Base-by-base conservation (phyloP, 148 eudicot species). In the Talinum fruticosum region DNA sequence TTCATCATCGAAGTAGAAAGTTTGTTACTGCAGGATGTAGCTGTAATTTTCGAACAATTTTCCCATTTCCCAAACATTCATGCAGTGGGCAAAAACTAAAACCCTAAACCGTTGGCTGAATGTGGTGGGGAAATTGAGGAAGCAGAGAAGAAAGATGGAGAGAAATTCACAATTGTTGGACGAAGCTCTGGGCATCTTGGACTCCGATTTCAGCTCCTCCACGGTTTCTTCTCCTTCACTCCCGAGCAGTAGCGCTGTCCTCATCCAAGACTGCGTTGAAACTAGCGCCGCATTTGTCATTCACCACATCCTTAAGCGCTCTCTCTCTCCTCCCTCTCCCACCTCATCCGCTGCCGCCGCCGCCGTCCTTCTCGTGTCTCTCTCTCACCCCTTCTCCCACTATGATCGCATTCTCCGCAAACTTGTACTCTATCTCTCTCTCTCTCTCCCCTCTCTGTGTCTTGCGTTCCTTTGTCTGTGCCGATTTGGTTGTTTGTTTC, bases 361-460 rank as follows among this genome's bases (percentile, higher is more conserved):
- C 16, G 66, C 66, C 81, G 84, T 92, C 89, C 75, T 94, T 69
- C 90, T 92, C 75, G 80, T 87, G 33, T 87, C 97, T 67, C 88
- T 95, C 35, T 87, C 98, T 41, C 92, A 92, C 16, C 92, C 96
- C 64, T 95, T 95, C 78, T 89, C 97, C 61, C 98, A 95, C 84
- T 95, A 89, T 75, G 94, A 89, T 69, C 98, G 98, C 68, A 79
- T 95, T 45, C 94, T 95, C 44, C 93, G 98, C 21, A 92, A 91
- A 83, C 90, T 90, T 79, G 97, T 94, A 83, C 69, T 70, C 24
- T 23, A 67, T 66, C 61, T 73, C 35, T 75, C 44, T 47, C n/a
- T 0, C n/a, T 26, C 10, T 34, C 47, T 47, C 8, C 24, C 35
- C 5, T 49, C 30, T 15, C 1, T 24, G 29, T 41, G 4, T 10